Evolutionary conservation across 1,139 yeast species (phyloP), one percentile per base, ranked within the genome.

Genomic region (Geotrichum bryndzae): DNA sequence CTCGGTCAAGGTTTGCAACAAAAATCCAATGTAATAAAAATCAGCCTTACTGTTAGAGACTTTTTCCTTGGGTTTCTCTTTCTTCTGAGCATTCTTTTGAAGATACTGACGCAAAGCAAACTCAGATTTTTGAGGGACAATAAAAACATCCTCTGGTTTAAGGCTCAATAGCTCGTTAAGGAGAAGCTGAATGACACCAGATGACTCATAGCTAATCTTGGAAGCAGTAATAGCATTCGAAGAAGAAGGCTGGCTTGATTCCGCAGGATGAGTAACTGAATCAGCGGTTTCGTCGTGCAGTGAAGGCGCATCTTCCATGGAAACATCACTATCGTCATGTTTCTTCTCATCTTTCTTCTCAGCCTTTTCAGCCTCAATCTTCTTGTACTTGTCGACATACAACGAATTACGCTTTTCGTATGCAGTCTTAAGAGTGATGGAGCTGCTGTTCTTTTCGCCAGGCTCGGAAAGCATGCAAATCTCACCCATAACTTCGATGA

Each of bases 1-100:
- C 68, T 92, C 98, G 0, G 87, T 80, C 50, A 91, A 74, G 0
- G 84, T 76, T 68, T 86, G 90, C 52, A 92, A 75, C 53, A 92
- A 74, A 70, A 86, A 89, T 57, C 88, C 81, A 61, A 85, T 84
- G 69, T 88, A 86, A 0, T 86, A 80, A 71, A 87, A 88, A 46
- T 82, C 79, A 13, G 77, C 74, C 65, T 80, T 81, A 57, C 76
- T 78, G 13, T 68, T 65, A 1, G 70, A 64, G 46, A 67, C 67
- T 61, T 70, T 73, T n/a, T 67, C 70, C 18, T 66, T 64, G n/a
- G 59, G n/a, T 61, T 66, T 64, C 27, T 50, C 63, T 56, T 51
- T 59, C 59, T 57, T 82, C 57, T 57, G 74, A 22, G 51, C 59
- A 41, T 65, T 62, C 46, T 58, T 59, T 53, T 64, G 61, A 6